phyloP scores from a whole-genome alignment of 805 yeast genomes.

The Hanseniaspora jakobsenii region DNA sequence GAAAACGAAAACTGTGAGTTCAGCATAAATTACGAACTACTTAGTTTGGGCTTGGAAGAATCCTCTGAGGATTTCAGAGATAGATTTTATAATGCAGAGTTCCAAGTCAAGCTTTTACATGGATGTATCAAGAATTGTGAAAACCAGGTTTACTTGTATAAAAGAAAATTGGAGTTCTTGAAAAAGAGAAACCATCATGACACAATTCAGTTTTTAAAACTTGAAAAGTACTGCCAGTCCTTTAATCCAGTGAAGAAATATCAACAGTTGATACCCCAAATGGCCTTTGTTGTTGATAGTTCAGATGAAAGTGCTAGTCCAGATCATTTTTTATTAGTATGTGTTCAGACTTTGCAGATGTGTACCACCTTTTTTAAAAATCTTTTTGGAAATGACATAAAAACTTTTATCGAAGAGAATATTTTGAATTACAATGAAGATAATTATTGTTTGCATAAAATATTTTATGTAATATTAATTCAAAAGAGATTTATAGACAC shows the following conservation, averaged over 20 bases:
- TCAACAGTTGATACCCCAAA: background rate
- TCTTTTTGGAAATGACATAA: background rate
- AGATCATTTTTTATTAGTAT: background rate
- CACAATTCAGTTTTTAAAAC: too few relatives aligned
- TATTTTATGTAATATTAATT: conserved; percentile 29
- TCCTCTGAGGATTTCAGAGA: conserved; percentile 16
- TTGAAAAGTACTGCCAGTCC: background rate
- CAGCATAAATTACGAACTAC: too few relatives aligned
- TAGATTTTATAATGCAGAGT: conserved; percentile 21
- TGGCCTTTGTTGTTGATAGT: conserved; percentile 3
- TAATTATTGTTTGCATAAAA: conserved; percentile 32
- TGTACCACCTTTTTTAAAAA: conserved; percentile 21
- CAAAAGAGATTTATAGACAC: conserved; percentile 19
- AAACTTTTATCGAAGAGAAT: background rate
- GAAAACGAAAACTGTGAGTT: conserved; percentile 1
- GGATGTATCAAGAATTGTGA: background rate
- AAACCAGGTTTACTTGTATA: background rate
- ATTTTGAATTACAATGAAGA: background rate
- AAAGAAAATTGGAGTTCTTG: background rate
- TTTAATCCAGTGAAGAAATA: background rate
- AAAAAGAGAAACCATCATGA: background rate
- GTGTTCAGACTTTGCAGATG: conserved; percentile 23
- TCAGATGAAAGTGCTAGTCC: background rate
- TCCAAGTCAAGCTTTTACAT: conserved; percentile 24
- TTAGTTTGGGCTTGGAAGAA: too few relatives aligned